phyloP scores from a whole-genome alignment of 192 early-diverging fungal species.

The Entomortierella chlamydospora region DNA sequence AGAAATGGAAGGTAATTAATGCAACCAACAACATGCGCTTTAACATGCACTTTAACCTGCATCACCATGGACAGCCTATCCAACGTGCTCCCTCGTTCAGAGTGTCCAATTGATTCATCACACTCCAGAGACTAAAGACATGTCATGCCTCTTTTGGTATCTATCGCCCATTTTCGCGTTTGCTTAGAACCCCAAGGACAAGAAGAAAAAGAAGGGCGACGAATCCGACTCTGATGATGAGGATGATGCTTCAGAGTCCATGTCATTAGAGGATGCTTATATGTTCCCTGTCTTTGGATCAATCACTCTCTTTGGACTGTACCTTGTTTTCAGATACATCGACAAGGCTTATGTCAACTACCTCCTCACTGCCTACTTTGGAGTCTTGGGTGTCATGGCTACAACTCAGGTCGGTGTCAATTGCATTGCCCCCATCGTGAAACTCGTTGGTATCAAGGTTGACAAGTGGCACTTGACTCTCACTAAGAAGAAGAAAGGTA shows the following conservation, averaged over 20 bases:
- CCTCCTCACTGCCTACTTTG: conserved; percentile 88
- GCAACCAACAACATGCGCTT: too few relatives aligned
- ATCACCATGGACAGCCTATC: too few relatives aligned
- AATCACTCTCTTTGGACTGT: conserved; percentile 80
- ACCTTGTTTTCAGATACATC: conserved; percentile 88
- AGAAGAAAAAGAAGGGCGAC: conserved; percentile 38
- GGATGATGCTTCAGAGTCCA: conserved; percentile 75
- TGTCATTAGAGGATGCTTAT: conserved; percentile 89
- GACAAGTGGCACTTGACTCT: conserved; percentile 80
- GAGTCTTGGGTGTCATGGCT: conserved; percentile 83
- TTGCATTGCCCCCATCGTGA: conserved; percentile 58
- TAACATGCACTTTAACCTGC: too few relatives aligned
- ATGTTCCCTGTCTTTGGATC: conserved; percentile 95
- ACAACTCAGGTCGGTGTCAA: conserved; percentile 70
- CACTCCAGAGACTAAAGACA: too few relatives aligned
- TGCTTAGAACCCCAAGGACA: conserved; percentile 56
- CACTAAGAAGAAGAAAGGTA: conserved; percentile 75
- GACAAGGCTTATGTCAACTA: conserved; percentile 87
- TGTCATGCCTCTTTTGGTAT: not conserved
- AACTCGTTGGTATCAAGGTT: conserved; percentile 62
- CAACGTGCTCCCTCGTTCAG: too few relatives aligned
- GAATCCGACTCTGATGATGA: conserved; percentile 76
- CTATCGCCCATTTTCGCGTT: not conserved
- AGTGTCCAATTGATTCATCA: not conserved
- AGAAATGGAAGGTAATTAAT: conserved; percentile 63